These are phyloP conservation scores for Coemansia sp. DNA, from an alignment of 192 early-diverging fungal species.

Conservation along the genomic window DNA sequence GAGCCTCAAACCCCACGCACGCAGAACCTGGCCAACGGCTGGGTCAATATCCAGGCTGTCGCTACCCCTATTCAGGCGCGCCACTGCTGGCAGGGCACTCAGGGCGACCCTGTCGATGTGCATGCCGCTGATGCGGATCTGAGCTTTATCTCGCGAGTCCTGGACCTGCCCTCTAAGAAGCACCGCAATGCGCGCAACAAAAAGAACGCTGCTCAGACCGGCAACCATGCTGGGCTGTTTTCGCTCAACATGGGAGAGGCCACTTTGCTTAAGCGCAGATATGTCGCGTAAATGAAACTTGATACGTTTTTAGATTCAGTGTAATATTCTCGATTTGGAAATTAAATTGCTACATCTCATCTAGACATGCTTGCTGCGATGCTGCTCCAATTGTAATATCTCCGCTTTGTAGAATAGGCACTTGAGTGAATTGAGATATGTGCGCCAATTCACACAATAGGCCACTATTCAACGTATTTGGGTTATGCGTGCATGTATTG, in stretches of 20 bases:
- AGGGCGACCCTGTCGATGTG: constrained; percentile 51
- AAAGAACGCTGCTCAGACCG: constrained; percentile 6
- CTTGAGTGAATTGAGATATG: background rate
- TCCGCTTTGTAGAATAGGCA: background rate
- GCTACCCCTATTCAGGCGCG: constrained; percentile 51
- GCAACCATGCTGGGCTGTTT: constrained; percentile 20
- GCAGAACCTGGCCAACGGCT: constrained; percentile 46
- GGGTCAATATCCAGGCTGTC: constrained; percentile 53
- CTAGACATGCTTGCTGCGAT: background rate
- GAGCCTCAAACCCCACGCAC: constrained; percentile 31
- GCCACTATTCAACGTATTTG: background rate
- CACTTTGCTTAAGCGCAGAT: constrained; percentile 50
- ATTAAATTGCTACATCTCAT: background rate
- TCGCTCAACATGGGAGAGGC: constrained; percentile 54
- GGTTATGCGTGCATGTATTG: background rate
- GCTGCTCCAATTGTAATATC: background rate
- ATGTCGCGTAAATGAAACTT: constrained; percentile 11
- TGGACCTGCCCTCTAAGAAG: constrained; percentile 51
- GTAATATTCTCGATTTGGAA: background rate
- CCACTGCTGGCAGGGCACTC: constrained; percentile 55
- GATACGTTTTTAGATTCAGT: background rate
- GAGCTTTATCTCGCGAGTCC: constrained; percentile 45
- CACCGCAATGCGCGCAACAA: constrained; percentile 33
- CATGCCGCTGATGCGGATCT: constrained; percentile 50
- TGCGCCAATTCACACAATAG: background rate